phyloP scores from a whole-genome alignment of 805 yeast genomes.

The Yarrowia bubula region DNA sequence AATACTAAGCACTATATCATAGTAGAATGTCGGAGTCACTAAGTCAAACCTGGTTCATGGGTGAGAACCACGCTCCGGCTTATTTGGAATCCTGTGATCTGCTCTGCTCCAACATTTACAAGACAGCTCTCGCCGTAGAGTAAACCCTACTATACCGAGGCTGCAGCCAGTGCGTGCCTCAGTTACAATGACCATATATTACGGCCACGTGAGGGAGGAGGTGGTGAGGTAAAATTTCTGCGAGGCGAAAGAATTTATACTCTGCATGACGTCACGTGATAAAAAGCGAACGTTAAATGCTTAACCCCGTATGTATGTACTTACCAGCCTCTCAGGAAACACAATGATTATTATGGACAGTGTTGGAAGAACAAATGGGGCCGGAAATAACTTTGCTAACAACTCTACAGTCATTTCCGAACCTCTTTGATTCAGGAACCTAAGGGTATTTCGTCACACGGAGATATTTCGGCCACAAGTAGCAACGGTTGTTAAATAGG shows the following conservation, averaged over 20 bases:
- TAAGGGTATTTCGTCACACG: not conserved
- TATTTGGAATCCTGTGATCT: conserved; percentile 34
- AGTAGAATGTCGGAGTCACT: conserved; percentile 33
- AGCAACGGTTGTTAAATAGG: not conserved
- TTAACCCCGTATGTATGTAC: not conserved
- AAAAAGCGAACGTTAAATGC: not conserved
- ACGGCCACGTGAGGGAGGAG: conserved; percentile 28
- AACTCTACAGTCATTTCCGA: too few relatives aligned
- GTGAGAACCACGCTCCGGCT: conserved; percentile 36
- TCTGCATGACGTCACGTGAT: not conserved
- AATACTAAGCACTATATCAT: not conserved
- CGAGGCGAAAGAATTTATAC: not conserved
- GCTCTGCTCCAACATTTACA: conserved; percentile 28
- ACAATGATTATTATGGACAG: too few relatives aligned
- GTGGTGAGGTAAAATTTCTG: conserved; percentile 7
- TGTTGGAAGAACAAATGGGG: too few relatives aligned
- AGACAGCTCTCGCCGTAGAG: conserved; percentile 26
- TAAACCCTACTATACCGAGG: conserved; percentile 28
- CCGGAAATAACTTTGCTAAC: too few relatives aligned
- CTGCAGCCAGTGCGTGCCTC: conserved; percentile 26
- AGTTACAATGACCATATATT: conserved; percentile 24
- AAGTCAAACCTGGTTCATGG: conserved; percentile 35
- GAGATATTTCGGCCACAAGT: not conserved
- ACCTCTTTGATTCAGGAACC: too few relatives aligned
- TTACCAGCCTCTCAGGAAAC: not conserved